Base-by-base conservation (phyloP, 2,329 filamentous ascomycete species). In the Alternaria arbusti region DNA sequence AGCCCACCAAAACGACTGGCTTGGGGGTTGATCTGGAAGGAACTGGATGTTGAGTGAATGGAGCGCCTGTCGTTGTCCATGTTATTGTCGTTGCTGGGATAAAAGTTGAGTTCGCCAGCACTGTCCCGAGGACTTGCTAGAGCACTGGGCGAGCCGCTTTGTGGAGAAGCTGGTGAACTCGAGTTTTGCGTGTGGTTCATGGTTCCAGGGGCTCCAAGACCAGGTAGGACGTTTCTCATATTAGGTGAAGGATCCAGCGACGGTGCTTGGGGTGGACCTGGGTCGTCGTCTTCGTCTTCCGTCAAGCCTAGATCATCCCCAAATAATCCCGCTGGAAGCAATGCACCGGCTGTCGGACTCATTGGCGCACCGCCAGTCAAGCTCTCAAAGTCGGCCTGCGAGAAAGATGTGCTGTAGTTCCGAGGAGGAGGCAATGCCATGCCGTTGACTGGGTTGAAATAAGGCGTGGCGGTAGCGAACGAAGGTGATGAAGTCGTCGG, bases 301-400 rank as follows among this genome's bases (percentile, higher is more conserved):
- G 71, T 77, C 51, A 74, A 82, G 15, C 90, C 89, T 43, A 89
- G 85, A 51, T 91, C 90, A 55, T 90, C 88, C 6, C 85, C 85
- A 54, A 89, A 84, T 5, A 91, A 82, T 63, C 87, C 88, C 1
- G 91, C 91, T 0, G 92, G 92, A 15, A 96, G 81, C 4, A 95
- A 83, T 15, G 90, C 86, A 26, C 91, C 89, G 3, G 92, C 92
- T 5, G 91, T 91, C 2, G 92, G 92, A 71, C 91, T 94, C 76
- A 95, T 87, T 1, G 91, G 91, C 3, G 90, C 91, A 26, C 87
- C 89, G 17, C 85, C 86, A 4, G 86, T 88, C 36, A 91, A 77
- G 17, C 84, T 84, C 61, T 87, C 87, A 5, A 90, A 80, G 17
- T 91, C 89, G 2, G 88, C 86, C 30, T 91, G 90, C 6, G 87